Conservation (phyloP, 371 early-diverging fungal species). For the Dentiscutata heterogama region DNA sequence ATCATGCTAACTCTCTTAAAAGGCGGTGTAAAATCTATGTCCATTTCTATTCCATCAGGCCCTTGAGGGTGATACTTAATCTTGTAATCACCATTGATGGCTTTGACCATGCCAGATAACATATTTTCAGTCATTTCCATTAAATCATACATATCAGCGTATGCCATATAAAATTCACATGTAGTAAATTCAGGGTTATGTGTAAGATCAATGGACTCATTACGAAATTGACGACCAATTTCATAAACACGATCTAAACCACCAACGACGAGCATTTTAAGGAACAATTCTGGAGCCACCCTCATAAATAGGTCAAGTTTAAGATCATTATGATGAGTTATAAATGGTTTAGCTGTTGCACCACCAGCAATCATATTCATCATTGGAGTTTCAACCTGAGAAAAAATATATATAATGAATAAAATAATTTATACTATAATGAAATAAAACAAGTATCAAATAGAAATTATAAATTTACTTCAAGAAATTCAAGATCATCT, state of each 20-base stretch:
- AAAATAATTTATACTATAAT: constrained; percentile 60
- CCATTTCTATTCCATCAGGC: constrained; percentile 51
- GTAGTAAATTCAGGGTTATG: constrained; percentile 99
- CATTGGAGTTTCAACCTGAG: constrained; percentile 98
- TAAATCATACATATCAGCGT: constrained; percentile 84
- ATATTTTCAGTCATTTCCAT: constrained; percentile 90
- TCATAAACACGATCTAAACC: constrained; percentile 97
- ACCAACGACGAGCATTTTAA: constrained; percentile 96
- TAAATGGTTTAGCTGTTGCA: constrained; percentile 96
- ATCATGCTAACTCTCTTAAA: constrained; percentile 87
- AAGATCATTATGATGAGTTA: constrained; percentile 86
- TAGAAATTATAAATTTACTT: constrained; percentile 63
- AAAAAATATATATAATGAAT: constrained; percentile 78
- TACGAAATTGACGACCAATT: constrained; percentile 97
- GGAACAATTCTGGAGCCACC: constrained; percentile 95
- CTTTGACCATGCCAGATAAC: constrained; percentile 87
- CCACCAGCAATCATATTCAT: constrained; percentile 92
- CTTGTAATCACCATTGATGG: constrained; percentile 78
- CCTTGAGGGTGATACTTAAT: constrained; percentile 77
- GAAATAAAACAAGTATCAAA: neutral
- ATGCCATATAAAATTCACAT: constrained; percentile 98
- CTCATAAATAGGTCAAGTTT: constrained; percentile 87
- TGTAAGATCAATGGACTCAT: constrained; percentile 97
- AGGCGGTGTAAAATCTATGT: constrained; percentile 79
- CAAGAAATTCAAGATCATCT: constrained; percentile 84